Evolutionary conservation across 768 basidiomycete species (phyloP), one percentile per base, ranked within the genome.

Genomic region (Lactarius indigo): DNA sequence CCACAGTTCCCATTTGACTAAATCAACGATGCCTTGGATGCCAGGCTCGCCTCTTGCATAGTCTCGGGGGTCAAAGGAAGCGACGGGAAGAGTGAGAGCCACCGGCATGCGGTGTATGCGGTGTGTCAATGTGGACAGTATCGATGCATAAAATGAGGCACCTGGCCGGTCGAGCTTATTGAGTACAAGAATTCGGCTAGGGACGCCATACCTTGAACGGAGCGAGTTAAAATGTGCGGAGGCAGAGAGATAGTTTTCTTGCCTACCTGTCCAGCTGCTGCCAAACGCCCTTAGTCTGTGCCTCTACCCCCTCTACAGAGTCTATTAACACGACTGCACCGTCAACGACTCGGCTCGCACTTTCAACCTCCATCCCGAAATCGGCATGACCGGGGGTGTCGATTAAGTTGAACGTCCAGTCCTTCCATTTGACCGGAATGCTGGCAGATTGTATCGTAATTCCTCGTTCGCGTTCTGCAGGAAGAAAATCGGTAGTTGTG

Each of bases 341-440:
- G 69, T 96, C 93, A 5, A 94, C 86, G 18, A 96, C 89, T 33
- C 93, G 86, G 73, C 92, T 94, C 9, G 94, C 94, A 72, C 92
- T 91, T 77, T 95, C 94, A 31, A 96, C 94, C 73, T 96, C 93
- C 92, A 95, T 94, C n/a, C 93, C 93, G 77, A 96, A 96, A 75
- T 96, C 93, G 5, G 92, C 94, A 77, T 96, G 93, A 41, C 93
- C 93, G 18, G 93, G 93, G 3, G 93, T 95, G 72, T 96, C 94
- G 56, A 95, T 87, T 55, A 96, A 83, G 74, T 94, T 96, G 77
- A 91, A 89, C 1, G 83, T 87, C 89, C 90, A 92, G 62, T 87
- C 76, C 74, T 88, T 89, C 92, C 92, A 94, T 73, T 84, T 83
- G 44, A 93, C 90, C 3, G 92, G 92, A 66, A 95, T 92, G 77